phyloP scores from a whole-genome alignment of 2,329 filamentous ascomycete species.

The Talaromyces sp. region DNA sequence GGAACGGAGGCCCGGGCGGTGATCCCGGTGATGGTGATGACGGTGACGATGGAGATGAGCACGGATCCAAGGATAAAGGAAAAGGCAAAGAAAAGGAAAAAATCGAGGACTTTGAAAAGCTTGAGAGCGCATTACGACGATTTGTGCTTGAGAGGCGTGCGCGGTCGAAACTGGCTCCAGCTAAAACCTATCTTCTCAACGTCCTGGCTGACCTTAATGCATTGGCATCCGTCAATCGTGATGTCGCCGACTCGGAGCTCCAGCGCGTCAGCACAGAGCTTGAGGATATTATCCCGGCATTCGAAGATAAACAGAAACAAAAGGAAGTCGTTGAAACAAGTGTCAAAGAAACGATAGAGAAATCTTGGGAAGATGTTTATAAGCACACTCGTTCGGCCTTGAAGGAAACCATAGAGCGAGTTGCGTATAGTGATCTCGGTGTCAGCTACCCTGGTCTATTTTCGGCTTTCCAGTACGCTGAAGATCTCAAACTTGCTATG shows the following conservation, averaged over 20 bases:
- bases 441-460: conserved; percentile 84
- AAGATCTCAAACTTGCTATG: conserved; percentile 89
- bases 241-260: conserved; percentile 80
- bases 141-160: conserved; percentile 96
- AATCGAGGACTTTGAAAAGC: conserved; percentile 78
- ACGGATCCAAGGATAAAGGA: conserved; percentile 67
- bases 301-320: conserved; percentile 78
- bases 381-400: conserved; percentile 73
- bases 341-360: conserved; percentile 76
- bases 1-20: conserved; percentile 49
- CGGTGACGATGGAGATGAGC: conserved; percentile 45
- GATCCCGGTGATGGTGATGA: conserved; percentile 42
- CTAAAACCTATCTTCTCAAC: conserved; percentile 92
- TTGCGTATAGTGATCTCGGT: conserved; percentile 72
- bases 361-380: conserved; percentile 81
- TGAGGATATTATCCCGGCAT: conserved; percentile 74
- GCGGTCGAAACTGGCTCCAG: conserved; percentile 89
- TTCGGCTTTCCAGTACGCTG: conserved; percentile 83
- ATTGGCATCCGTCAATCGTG: conserved; percentile 78
- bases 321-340: conserved; percentile 74
- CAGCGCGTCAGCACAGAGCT: conserved; percentile 78
- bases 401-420: conserved; percentile 67
- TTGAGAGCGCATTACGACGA: conserved; percentile 82
- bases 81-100: conserved; percentile 90
- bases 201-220: conserved; percentile 81